Evolutionary conservation across 73 alveolate genomes (phyloP).

Genomic region (Paramecium biaurelia): DNA sequence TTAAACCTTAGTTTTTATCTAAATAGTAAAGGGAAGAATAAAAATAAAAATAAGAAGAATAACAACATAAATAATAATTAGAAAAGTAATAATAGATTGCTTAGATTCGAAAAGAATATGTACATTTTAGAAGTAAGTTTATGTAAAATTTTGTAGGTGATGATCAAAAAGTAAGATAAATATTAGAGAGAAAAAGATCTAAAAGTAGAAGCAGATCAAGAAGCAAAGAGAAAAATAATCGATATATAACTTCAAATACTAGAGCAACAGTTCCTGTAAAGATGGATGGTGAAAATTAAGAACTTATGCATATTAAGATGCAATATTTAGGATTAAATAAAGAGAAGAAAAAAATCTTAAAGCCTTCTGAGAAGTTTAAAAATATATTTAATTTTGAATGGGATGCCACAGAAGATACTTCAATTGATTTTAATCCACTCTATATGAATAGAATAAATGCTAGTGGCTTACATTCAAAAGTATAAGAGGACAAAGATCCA

Average conservation of each 20-base stretch:
- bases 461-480: constrained; percentile 28
- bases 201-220: constrained; percentile 60
- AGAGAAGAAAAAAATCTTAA: constrained; percentile 70
- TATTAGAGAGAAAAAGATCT: constrained; percentile 27
- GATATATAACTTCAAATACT: constrained; percentile 55
- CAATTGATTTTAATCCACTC: constrained; percentile 75
- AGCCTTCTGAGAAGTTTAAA: constrained; percentile 83
- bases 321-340: constrained; percentile 67
- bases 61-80: background rate
- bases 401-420: constrained; percentile 86
- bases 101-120: background rate
- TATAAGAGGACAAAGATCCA: background rate
- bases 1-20: background rate
- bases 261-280: constrained; percentile 58
- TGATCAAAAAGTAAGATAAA: constrained; percentile 47
- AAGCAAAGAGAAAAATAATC: constrained; percentile 55
- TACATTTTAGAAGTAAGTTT: constrained; percentile 4
- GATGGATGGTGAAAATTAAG: constrained; percentile 56
- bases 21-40: background rate
- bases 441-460: constrained; percentile 58
- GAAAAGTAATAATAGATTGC: background rate
- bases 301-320: constrained; percentile 51
- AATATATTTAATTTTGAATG: constrained; percentile 74
- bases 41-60: constrained; percentile 2
- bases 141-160: background rate